These are phyloP conservation scores for Phytophthora gonapodyides DNA, from an alignment of 352 stramenopile species.

Conservation along the genomic window DNA sequence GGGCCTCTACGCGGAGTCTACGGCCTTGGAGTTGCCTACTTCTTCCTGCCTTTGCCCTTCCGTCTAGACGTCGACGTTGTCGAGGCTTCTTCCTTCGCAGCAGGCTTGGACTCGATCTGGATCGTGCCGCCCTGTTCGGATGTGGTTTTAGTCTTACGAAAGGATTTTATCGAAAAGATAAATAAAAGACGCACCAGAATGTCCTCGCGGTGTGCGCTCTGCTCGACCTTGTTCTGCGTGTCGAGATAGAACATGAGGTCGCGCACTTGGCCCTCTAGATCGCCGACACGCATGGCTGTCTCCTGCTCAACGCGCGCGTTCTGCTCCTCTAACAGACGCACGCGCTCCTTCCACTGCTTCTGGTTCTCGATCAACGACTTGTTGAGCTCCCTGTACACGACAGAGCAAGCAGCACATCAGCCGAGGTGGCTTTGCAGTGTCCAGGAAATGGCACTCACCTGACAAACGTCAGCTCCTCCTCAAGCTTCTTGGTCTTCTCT, in stretches of 20 bases:
- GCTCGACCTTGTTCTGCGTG: conserved; percentile 85
- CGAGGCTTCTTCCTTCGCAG: conserved; percentile 20
- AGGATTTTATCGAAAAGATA: not conserved
- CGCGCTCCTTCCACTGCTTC: conserved; percentile 87
- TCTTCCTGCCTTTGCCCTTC: conserved; percentile 35
- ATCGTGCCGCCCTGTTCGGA: conserved; percentile 66
- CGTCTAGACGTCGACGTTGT: conserved; percentile 23
- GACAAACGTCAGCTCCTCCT: conserved; percentile 84
- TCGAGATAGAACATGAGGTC: conserved; percentile 93
- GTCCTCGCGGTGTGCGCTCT: conserved; percentile 77
- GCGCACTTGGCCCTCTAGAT: conserved; percentile 84
- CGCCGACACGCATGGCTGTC: conserved; percentile 62
- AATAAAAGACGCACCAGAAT: conserved; percentile 61
- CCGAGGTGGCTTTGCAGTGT: not conserved
- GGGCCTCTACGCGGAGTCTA: not conserved
- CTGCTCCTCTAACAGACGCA: conserved; percentile 70
- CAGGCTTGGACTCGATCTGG: conserved; percentile 59
- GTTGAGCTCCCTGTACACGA: conserved; percentile 70
- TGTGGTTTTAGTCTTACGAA: conserved; percentile 1
- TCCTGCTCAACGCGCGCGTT: conserved; percentile 62
- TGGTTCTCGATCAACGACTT: conserved; percentile 90
- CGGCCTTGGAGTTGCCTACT: conserved; percentile 6
- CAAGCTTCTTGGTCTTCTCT: conserved; percentile 78
- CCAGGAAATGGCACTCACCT: conserved; percentile 36
- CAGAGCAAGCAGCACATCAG: conserved; percentile 11